Base-by-base conservation (phyloP, 495 filamentous ascomycete species). In the Aspergillus homomorphus region DNA sequence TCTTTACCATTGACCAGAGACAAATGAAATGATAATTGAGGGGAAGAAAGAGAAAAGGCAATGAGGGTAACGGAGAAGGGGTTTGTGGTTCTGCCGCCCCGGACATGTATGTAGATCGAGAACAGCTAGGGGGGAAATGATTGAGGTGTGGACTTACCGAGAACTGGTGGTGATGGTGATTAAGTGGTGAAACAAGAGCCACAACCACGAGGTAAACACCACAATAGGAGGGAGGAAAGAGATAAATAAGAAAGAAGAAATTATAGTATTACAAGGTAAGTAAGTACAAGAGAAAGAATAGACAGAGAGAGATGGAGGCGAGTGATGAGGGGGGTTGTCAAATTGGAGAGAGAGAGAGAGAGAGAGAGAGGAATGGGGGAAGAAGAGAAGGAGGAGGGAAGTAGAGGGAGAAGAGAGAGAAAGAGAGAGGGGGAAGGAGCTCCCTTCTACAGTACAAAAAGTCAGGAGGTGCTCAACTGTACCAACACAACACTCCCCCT, bases 321-420 rank as follows among this genome's bases (percentile, higher is more conserved):
- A 38, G 42, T 23, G 23, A 45, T 12, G 38, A 30, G 20, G 20
- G 45, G 51, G 50, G 54, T 15, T 16, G 6, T 12, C 3, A 22
- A 49, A 49, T 16, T 22, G 45, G 21, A 46, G 44, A 51, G 45
- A 44, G 26, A 42, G 26, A 18, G 26, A 38, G 50, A 22, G 45
- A 48, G 20, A 10, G 22, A 10, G 46, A 26, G 56, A 46, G 49
- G 20, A 49, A 49, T 22, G 42, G 38, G 46, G 50, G 50, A 58
- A 53, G 53, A 49, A 30, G 61, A 45, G 44, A 51, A 38, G 54
- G 22, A 6, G 53, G 43, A 56, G 53, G 26, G 33, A 49, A 30
- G 26, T 9, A 60, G 59, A 57, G 51, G 50, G 51, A 52, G 54
- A 45, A 7, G 52, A 44, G 57, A 56, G 62, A 63, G 64, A 23